These are phyloP conservation scores for Pleomassaria siparia DNA, from an alignment of 2,329 filamentous ascomycete genomes.

Conservation along the genomic window DNA sequence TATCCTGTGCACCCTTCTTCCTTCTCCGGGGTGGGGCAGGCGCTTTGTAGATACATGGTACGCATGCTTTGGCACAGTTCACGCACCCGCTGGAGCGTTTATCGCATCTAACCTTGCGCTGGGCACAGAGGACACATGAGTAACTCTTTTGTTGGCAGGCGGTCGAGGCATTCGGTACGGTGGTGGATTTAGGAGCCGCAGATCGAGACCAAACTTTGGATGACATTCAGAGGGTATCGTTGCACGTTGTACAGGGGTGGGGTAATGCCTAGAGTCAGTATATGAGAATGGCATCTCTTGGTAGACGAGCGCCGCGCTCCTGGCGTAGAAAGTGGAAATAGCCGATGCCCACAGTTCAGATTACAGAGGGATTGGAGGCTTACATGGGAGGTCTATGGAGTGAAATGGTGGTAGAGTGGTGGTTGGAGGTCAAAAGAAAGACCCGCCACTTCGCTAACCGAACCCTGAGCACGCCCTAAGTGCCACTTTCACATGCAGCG, in stretches of 20 bases:
- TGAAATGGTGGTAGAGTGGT: neutral
- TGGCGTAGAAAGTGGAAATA: neutral
- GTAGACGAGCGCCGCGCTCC: neutral
- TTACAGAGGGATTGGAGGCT: too few species aligned
- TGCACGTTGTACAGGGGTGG: neutral
- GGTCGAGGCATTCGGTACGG: neutral
- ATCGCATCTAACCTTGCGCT: conserved; percentile 40
- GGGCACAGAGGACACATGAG: conserved; percentile 37
- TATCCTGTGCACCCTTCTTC: conserved; percentile 25
- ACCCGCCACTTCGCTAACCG: neutral
- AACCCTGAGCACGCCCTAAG: neutral
- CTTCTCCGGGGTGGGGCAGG: conserved; percentile 33
- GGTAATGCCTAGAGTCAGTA: neutral
- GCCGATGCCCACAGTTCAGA: too few species aligned
- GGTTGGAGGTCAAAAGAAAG: neutral
- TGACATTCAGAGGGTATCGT: neutral
- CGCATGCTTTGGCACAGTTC: conserved; percentile 33
- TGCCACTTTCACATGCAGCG: neutral
- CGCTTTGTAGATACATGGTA: conserved; percentile 36
- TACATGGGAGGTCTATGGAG: too few species aligned
- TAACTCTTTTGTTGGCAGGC: conserved; percentile 25
- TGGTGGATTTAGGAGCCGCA: neutral
- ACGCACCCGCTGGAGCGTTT: conserved; percentile 29
- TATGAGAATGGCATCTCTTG: neutral
- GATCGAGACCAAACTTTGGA: neutral